phyloP scores from a whole-genome alignment of 805 yeast species.

The Candida easanensis region DNA sequence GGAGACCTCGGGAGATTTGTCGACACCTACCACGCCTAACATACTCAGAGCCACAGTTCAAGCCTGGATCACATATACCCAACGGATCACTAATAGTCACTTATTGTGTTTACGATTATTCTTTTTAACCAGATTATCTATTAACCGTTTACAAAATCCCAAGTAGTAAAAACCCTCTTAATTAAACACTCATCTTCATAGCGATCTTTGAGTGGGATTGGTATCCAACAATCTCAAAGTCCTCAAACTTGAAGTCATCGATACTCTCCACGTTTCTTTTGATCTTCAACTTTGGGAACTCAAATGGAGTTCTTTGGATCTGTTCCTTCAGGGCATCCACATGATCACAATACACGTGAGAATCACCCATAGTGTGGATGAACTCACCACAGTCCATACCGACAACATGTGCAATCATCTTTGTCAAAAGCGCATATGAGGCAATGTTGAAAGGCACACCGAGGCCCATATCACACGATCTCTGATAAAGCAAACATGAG shows the following conservation, averaged over 20 bases:
- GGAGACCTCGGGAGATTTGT: no score
- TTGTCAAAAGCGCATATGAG: conserved; percentile 87
- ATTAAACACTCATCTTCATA: conserved; percentile 95
- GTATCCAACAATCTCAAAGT: conserved; percentile 77
- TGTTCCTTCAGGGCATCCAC: conserved; percentile 87
- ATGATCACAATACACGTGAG: conserved; percentile 93
- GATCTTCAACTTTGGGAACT: conserved; percentile 77
- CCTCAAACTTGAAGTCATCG: conserved; percentile 87
- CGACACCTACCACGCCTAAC: no score
- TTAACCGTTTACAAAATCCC: no score
- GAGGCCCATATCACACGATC: conserved; percentile 99
- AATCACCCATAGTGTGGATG: conserved; percentile 93
- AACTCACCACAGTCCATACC: conserved; percentile 95
- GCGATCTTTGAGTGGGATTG: conserved; percentile 80
- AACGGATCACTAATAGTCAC: no score
- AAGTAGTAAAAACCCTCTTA: no score
- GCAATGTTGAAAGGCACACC: conserved; percentile 99
- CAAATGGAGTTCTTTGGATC: conserved; percentile 66
- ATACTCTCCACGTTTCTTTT: conserved; percentile 65
- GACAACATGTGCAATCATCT: conserved; percentile 94
- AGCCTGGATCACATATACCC: no score
- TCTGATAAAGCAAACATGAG: conserved; percentile 87
- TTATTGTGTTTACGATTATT: no score
- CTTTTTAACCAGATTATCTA: no score
- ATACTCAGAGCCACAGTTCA: no score